phyloP scores from a whole-genome alignment of 306 rosid genomes.

The Pyrus betulifolia region DNA sequence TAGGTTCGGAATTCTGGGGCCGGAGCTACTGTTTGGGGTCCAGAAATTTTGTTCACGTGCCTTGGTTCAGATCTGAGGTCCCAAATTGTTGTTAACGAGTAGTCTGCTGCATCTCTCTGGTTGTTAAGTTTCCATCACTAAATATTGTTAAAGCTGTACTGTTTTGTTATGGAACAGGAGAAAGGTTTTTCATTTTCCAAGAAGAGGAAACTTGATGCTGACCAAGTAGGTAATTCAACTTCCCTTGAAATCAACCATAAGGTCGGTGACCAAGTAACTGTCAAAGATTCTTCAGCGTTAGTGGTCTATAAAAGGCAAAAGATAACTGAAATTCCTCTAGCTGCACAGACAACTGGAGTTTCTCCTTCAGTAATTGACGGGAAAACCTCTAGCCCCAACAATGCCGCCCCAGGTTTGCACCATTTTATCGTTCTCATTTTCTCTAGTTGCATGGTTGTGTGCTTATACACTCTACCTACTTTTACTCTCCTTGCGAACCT shows the following conservation, averaged over 20 bases:
- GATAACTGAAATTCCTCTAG: slow-evolving; percentile 16
- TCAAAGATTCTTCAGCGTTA: slow-evolving; percentile 13
- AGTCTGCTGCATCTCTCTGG: not conserved
- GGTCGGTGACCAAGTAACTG: not conserved
- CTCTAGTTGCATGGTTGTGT: not conserved
- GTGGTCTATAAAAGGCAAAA: slow-evolving; percentile 21
- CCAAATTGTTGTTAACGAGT: not conserved
- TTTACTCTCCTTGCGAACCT: no score
- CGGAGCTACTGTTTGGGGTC: not conserved
- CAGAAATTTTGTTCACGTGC: not conserved
- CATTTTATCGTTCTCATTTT: slow-evolving; percentile 8
- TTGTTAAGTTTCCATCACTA: not conserved
- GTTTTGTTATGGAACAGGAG: slow-evolving; percentile 34
- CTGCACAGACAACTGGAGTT: slow-evolving; percentile 9
- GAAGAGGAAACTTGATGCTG: slow-evolving; percentile 48
- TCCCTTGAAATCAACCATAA: slow-evolving; percentile 8
- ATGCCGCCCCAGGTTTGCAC: slow-evolving; percentile 47
- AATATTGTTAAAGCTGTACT: not conserved
- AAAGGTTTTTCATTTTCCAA: slow-evolving; percentile 56
- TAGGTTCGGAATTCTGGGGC: not conserved
- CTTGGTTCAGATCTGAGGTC: not conserved
- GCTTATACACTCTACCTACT: no score
- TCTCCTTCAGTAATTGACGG: slow-evolving; percentile 3
- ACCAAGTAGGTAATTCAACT: slow-evolving; percentile 13
- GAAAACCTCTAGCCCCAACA: slow-evolving; percentile 19